A percentile compares a stretch with the other conserved stretches of the same genome.
These are phyloP conservation scores for Penicillium sp. DNA, from an alignment of 2,329 filamentous ascomycete genomes.

Conservation along the genomic window DNA sequence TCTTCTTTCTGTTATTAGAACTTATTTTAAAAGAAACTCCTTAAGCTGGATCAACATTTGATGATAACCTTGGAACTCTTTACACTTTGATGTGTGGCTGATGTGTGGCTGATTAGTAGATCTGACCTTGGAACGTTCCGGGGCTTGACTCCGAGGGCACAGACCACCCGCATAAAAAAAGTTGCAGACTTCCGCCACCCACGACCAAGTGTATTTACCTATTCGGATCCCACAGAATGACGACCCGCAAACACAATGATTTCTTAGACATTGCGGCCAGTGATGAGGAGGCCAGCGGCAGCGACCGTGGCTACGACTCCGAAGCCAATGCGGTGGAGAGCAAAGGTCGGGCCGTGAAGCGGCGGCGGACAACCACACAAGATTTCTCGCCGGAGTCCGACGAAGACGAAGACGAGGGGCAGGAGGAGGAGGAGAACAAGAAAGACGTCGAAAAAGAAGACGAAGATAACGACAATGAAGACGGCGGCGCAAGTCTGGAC, in stretches of 20 bases:
- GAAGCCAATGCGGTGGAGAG: slow-evolving; percentile 35
- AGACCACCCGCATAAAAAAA: slow-evolving; percentile 13
- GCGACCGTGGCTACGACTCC: slow-evolving; percentile 39
- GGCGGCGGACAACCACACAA: slow-evolving; percentile 22
- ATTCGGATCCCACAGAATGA: slow-evolving; percentile 22
- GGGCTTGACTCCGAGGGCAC: slow-evolving; percentile 5
- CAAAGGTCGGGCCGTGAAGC: slow-evolving; percentile 32
- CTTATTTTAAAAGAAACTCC: background rate
- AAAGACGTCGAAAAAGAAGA: slow-evolving; percentile 9
- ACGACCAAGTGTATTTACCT: background rate
- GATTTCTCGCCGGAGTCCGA: slow-evolving; percentile 37
- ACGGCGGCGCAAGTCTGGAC: slow-evolving; percentile 13
- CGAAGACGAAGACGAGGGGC: slow-evolving; percentile 29
- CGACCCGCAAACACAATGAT: slow-evolving; percentile 33
- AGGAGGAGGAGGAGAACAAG: slow-evolving; percentile 11
- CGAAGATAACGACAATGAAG: slow-evolving; percentile 8
- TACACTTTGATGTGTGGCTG: background rate
- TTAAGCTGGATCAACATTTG: background rate
- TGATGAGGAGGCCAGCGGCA: slow-evolving; percentile 29
- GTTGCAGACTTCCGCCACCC: background rate
- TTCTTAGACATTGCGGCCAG: slow-evolving; percentile 32
- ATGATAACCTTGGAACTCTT: background rate
- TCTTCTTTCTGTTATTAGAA: background rate
- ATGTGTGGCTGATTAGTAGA: background rate
- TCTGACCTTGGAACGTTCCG: background rate